A percentile compares a stretch with the other conserved stretches of the same genome.
Conservation (phyloP, 306 rosid genomes). For the Potentilla sterilis region DNA sequence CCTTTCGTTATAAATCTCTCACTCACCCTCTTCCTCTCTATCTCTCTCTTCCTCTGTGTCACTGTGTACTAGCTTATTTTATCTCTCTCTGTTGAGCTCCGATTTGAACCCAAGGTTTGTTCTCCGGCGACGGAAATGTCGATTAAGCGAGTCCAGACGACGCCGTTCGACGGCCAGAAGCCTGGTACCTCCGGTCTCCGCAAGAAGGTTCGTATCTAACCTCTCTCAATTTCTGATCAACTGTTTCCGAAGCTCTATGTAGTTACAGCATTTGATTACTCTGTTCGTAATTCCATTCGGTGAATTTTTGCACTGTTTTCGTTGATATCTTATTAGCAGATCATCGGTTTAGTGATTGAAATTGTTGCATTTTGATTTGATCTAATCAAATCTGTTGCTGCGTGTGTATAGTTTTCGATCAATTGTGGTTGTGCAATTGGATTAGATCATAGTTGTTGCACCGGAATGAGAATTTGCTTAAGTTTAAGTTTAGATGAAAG, state of each 20-base stretch:
- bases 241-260: background rate
- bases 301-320: constrained; percentile 9
- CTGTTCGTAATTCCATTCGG: constrained; percentile 7
- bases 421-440: constrained; percentile 8
- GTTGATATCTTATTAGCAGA: background rate
- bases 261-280: background rate
- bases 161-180: constrained; percentile 96
- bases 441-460: constrained; percentile 25
- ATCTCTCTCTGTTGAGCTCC: background rate
- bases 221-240: constrained; percentile 2
- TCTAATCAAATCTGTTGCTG: constrained; percentile 23
- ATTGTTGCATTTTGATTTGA: constrained; percentile 28
- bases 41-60: background rate
- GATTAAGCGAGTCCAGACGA: constrained; percentile 49
- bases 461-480: background rate
- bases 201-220: constrained; percentile 59
- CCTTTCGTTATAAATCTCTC: constrained; percentile 5
- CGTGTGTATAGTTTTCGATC: constrained; percentile 9
- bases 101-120: constrained; percentile 4
- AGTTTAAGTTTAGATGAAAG: background rate
- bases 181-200: constrained; percentile 99
- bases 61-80: background rate
- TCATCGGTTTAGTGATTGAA: constrained; percentile 21
- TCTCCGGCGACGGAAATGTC: constrained; percentile 37
- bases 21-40: background rate